Base-by-base conservation (phyloP, 192 early-diverging fungal genomes). In the Linnemannia zychae region DNA sequence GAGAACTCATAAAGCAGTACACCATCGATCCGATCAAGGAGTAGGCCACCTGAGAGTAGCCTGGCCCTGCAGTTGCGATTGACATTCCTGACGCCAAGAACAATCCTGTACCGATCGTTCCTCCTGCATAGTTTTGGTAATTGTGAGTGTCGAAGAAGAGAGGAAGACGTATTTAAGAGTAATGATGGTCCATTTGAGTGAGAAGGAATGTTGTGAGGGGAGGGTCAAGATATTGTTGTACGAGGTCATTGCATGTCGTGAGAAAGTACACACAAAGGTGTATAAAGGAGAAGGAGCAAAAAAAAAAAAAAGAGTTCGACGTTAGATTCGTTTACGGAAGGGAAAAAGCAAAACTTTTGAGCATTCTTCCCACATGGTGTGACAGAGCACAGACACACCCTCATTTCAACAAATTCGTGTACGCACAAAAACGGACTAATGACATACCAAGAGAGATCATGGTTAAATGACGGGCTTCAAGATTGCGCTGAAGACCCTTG, bases 41-140 rank as follows among this genome's bases (percentile, higher is more conserved):
- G 78, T 95, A 98, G 22, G 96, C 94, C 12, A 95, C 65, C 73
- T 96, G 88, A 7, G 93, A 90, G 49, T 94, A 96, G 2, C 91
- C 92, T 7, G 97, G 96, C 1, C 97, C 97, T 0, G 94, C 96
- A 0, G 79, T 80, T 0, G 94, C 92, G 50, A 98, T 90, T 7
- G 94, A 93, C 1, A 88, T 81, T 72, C 94, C 96, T 74, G 93
- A 93, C 34, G 95, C 95, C 78, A 97, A 88, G 86, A 97, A 97
- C n/a, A 96, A 87, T 36, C 97, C 96, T 22, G 96, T 98, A 36
- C 96, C 89, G 38, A 91, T 91, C 2, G 90, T 90, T 53, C 95
- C 95, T 71, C 94, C 95, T 53, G 95, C 88, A 24, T 57, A n/a
- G 15, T 63, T 9, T 24, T 11, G 11, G 9, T n/a, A 11, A 16